Conservation (phyloP, 1,139 yeast genomes). For the Blastobotrys serpentis region DNA sequence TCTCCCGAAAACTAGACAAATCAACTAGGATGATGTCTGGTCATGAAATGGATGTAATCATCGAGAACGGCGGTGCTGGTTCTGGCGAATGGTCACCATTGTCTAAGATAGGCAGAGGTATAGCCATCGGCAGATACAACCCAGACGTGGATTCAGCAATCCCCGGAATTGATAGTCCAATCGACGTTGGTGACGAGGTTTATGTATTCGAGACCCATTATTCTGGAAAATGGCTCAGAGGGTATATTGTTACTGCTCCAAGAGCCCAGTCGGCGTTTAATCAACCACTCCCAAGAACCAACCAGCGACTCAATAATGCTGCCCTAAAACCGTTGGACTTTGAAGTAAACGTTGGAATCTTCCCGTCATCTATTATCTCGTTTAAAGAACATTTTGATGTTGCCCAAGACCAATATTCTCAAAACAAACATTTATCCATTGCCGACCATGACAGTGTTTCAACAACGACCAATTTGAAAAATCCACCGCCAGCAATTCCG, state of each 20-base stretch:
- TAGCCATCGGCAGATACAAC: slow-evolving; percentile 30
- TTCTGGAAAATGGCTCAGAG: slow-evolving; percentile 71
- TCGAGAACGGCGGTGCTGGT: background rate
- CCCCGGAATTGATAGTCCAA: slow-evolving; percentile 23
- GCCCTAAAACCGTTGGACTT: slow-evolving; percentile 32
- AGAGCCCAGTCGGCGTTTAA: slow-evolving; percentile 33
- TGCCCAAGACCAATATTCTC: slow-evolving; percentile 15
- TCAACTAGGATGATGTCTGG: background rate
- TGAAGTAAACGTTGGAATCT: slow-evolving; percentile 32
- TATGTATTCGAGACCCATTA: slow-evolving; percentile 68
- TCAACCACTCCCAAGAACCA: slow-evolving; percentile 29
- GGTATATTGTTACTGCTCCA: slow-evolving; percentile 50
- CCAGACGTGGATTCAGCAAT: slow-evolving; percentile 23
- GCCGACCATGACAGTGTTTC: slow-evolving; percentile 14
- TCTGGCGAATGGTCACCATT: slow-evolving; percentile 48
- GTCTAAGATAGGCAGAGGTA: slow-evolving; percentile 32
- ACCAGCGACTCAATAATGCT: slow-evolving; percentile 27
- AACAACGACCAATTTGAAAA: slow-evolving; percentile 13
- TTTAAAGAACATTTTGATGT: slow-evolving; percentile 33
- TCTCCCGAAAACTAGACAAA: background rate
- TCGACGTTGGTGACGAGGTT: slow-evolving; percentile 80
- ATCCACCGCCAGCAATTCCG: slow-evolving; percentile 34
- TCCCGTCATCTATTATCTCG: slow-evolving; percentile 33
- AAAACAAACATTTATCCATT: slow-evolving; percentile 11
- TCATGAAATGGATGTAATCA: background rate